Evolutionary conservation across 352 stramenopile genomes (phyloP).

Genomic region (Globisporangium mamillatum): DNA sequence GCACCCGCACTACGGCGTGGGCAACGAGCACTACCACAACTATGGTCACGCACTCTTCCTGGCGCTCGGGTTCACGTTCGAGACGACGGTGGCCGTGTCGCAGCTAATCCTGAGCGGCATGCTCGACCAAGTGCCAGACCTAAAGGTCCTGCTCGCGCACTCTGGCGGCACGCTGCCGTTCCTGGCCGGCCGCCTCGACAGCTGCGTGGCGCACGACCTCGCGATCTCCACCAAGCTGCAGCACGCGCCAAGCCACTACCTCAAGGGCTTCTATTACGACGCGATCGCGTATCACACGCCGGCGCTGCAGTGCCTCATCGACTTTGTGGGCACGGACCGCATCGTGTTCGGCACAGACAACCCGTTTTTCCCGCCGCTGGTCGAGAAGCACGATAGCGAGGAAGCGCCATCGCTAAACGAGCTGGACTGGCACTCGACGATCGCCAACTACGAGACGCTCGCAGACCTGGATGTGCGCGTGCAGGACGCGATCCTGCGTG

Average conservation of each 20-base stretch:
- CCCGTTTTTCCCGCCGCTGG: slow-evolving; percentile 54
- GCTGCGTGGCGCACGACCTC: slow-evolving; percentile 53
- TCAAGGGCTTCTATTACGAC: slow-evolving; percentile 66
- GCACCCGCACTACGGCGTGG: slow-evolving; percentile 67
- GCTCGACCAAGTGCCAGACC: slow-evolving; percentile 42
- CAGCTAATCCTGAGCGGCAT: slow-evolving; percentile 54
- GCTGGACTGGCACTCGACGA: slow-evolving; percentile 37
- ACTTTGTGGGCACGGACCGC: slow-evolving; percentile 45
- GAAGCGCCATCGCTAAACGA: slow-evolving; percentile 18
- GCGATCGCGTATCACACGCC: slow-evolving; percentile 54
- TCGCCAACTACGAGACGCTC: slow-evolving; percentile 51
- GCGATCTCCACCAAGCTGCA: slow-evolving; percentile 36
- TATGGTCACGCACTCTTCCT: slow-evolving; percentile 60
- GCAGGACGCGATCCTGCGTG: slow-evolving; percentile 39
- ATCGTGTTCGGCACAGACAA: slow-evolving; percentile 70
- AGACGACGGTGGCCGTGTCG: slow-evolving; percentile 62
- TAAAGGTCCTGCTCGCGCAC: slow-evolving; percentile 56
- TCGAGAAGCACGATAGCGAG: slow-evolving; percentile 6
- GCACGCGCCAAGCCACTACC: slow-evolving; percentile 44
- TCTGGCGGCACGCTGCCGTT: slow-evolving; percentile 64
- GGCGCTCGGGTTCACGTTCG: slow-evolving; percentile 64
- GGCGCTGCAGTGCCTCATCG: slow-evolving; percentile 49
- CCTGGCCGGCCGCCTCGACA: slow-evolving; percentile 54
- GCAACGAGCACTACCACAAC: slow-evolving; percentile 53
- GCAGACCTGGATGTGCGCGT: slow-evolving; percentile 29